Evolutionary conservation across 148 eudicot species (phyloP), one percentile per base, ranked within the genome.

Genomic region (Rhododendron kiyosumense): DNA sequence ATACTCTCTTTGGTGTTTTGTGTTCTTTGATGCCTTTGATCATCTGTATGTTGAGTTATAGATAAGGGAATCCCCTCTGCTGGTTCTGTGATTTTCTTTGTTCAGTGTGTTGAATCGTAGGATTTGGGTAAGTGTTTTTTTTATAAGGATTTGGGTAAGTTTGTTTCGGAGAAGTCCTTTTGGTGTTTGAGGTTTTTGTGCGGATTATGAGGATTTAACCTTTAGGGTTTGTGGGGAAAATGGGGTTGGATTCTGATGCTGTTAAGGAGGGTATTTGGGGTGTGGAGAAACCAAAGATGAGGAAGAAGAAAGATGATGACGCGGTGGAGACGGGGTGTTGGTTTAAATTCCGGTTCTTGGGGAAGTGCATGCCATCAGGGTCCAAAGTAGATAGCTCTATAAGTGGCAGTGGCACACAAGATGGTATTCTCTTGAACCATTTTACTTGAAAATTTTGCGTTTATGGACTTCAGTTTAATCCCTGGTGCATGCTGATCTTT

Each of bases 291-390:
- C 82, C 84, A 15, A 84, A 83, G 83, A 85, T n/a, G 18, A 85
- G 67, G 75, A 87, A 78, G 85, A 87, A 87, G 83, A 78, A 85
- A 63, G 89, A 85, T 7, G 89, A 84, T 52, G 87, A 84, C 76
- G 82, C 3, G 9, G 88, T 28, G 73, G 88, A 51, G 69, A 63
- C 81, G 0, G 78, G 91, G 1, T 89, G 92, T 81, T 90, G 90
- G 90, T 67, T 88, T 63, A 90, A 84, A 80, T 89, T 90, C 81
- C 82, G 89, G 54, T 86, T 90, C 80, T 85, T 90, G 22, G 91
- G 88, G 57, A 80, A 85, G 48, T 90, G 92, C 57, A 85, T 90
- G 74, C 73, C 91, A 65, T 34, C 91, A 59, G 87, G 88, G 86
- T 32, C 90, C 63, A 87, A 89, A 75, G 88, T 87, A 28, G 92